These are phyloP conservation scores for Przewalskia tangutica DNA, from an alignment of 257 asterid genomes.

Conservation along the genomic window DNA sequence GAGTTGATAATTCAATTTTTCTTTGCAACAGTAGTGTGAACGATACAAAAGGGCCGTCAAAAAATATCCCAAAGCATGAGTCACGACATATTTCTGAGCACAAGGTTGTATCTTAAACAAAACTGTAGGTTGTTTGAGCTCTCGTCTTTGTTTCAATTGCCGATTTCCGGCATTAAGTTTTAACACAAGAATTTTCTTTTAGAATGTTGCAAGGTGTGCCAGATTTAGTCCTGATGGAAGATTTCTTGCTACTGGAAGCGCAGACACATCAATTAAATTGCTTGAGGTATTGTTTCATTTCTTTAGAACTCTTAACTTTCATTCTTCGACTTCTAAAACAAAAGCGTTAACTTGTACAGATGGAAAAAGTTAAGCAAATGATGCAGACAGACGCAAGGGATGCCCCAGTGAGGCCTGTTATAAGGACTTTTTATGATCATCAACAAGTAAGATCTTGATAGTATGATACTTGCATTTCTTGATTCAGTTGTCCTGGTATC, in stretches of 20 bases:
- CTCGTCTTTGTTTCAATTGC: background rate
- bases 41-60: conserved; percentile 53
- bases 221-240: conserved; percentile 86
- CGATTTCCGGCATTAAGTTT: background rate
- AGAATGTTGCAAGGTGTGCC: conserved; percentile 81
- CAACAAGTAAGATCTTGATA: conserved; percentile 38
- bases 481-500: background rate
- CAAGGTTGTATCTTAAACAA: conserved; percentile 42
- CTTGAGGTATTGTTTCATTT: conserved; percentile 41
- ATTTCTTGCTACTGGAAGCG: conserved; percentile 82
- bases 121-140: conserved; percentile 8
- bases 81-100: conserved; percentile 70
- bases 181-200: conserved; percentile 6
- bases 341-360: conserved; percentile 19
- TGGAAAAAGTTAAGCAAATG: conserved; percentile 66
- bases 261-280: conserved; percentile 75
- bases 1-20: background rate
- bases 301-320: conserved; percentile 5
- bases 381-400: conserved; percentile 65
- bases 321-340: conserved; percentile 11
- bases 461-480: background rate
- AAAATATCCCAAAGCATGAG: conserved; percentile 70
- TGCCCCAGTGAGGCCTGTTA: conserved; percentile 59
- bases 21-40: conserved; percentile 36
- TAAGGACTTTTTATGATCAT: conserved; percentile 66